Evolutionary conservation across 192 early-diverging fungal species (phyloP).

Genomic region (Chytriomyces hyalinus): DNA sequence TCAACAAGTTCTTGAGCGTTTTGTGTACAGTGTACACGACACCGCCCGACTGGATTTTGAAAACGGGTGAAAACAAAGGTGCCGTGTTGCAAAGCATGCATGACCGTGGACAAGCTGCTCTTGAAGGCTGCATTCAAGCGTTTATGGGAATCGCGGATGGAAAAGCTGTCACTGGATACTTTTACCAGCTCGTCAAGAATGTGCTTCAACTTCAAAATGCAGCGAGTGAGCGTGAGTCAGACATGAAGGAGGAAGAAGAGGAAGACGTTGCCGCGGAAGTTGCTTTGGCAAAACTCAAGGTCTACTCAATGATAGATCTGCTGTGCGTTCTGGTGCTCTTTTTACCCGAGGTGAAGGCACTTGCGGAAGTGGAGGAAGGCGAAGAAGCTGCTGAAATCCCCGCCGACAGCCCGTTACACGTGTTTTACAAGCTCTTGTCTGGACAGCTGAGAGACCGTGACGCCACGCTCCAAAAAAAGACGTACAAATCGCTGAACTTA

Average conservation of each 20-base stretch:
- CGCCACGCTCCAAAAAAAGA: slow-evolving; percentile 88
- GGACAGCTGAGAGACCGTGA: slow-evolving; percentile 71
- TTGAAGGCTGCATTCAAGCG: slow-evolving; percentile 48
- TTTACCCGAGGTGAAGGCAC: slow-evolving; percentile 59
- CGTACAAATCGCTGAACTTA: slow-evolving; percentile 84
- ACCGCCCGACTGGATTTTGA: slow-evolving; percentile 26
- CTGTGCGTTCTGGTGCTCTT: slow-evolving; percentile 74
- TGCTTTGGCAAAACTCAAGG: slow-evolving; percentile 60
- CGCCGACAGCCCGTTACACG: slow-evolving; percentile 39
- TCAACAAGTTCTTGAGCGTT: slow-evolving; percentile 51
- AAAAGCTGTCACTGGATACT: slow-evolving; percentile 50
- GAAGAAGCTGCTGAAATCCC: slow-evolving; percentile 37
- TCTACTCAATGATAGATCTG: slow-evolving; percentile 90
- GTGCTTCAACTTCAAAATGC: slow-evolving; percentile 48
- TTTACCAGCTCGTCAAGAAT: slow-evolving; percentile 55
- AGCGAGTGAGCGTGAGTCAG: slow-evolving; percentile 10
- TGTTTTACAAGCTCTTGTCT: slow-evolving; percentile 53
- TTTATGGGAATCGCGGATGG: slow-evolving; percentile 56
- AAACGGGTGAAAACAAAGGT: slow-evolving; percentile 41
- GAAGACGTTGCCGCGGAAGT: slow-evolving; percentile 62
- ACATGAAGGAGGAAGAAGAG: slow-evolving; percentile 69
- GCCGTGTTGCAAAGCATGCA: slow-evolving; percentile 52
- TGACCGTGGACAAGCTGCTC: slow-evolving; percentile 51
- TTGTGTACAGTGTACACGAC: slow-evolving; percentile 63
- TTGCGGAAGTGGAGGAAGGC: slow-evolving; percentile 6